Evolutionary conservation across 2,329 filamentous ascomycete genomes (phyloP).

Genomic region (Niveomyces coronatus): DNA sequence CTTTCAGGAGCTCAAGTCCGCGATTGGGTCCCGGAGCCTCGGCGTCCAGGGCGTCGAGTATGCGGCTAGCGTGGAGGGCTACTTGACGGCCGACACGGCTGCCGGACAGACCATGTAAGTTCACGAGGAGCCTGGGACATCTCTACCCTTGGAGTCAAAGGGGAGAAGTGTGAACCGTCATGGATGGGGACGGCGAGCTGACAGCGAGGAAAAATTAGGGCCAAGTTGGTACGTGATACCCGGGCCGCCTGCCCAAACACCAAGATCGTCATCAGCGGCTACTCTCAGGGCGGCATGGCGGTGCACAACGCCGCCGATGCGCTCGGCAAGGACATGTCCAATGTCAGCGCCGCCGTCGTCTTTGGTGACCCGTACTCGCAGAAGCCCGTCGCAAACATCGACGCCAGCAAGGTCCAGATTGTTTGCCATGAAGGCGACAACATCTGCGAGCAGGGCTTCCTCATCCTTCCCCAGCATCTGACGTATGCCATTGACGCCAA

Average conservation of each 20-base stretch:
- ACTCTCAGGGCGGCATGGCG: constrained; percentile 20
- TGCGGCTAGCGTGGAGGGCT: constrained; percentile 18
- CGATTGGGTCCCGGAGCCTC: constrained; percentile 11
- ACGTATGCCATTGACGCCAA: constrained; percentile 18
- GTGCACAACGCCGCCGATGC: constrained; percentile 18
- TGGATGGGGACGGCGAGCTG: too few species aligned
- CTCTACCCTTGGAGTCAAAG: too few species aligned
- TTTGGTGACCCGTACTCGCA: constrained; percentile 21
- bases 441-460: constrained; percentile 19
- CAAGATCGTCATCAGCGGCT: constrained; percentile 16
- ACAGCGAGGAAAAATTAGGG: constrained; percentile 19
- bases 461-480: constrained; percentile 18
- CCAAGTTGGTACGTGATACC: constrained; percentile 21
- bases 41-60: constrained; percentile 20
- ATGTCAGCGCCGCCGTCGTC: constrained; percentile 20
- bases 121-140: too few species aligned
- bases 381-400: constrained; percentile 15
- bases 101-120: constrained; percentile 17
- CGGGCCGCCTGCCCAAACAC: constrained; percentile 12
- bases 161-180: too few species aligned
- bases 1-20: constrained; percentile 14
- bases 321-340: constrained; percentile 16
- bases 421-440: constrained; percentile 20
- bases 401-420: constrained; percentile 13
- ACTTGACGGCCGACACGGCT: constrained; percentile 14